Evolutionary conservation across 768 basidiomycete genomes (phyloP), one percentile per base, ranked within the genome.

Genomic region (Leccinum boreale): DNA sequence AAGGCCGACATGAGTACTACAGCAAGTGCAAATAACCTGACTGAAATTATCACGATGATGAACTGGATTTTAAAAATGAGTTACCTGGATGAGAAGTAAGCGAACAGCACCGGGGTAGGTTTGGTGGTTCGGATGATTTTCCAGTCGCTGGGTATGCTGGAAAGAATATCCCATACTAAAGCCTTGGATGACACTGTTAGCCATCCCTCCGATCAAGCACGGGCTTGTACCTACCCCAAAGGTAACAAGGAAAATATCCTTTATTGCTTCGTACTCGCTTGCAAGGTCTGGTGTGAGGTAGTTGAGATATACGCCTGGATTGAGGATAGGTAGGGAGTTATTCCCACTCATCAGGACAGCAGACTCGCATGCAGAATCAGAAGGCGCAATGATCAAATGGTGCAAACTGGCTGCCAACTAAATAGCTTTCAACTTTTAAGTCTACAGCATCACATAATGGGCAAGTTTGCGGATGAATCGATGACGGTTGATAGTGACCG

Each of bases 161-260:
- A 67, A 31, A 70, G 61, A 10, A 68, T 67, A 24, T 69, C 67
- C 65, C 69, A 70, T 21, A 52, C 7, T 14, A 70, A 58, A 51
- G 67, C 65, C 67, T 69, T 36, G 29, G n/a, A 9, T 2, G 45
- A 19, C 17, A 19, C 36, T 12, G 21, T 67, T 52, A 62, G 45
- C 46, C 44, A 17, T 55, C 28, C 19, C 33, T 39, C 9, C 10
- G 10, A n/a, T 6, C 8, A 50, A 19, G 14, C 5, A 35, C 1
- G 10, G 12, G 5, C 0, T 19, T 17, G n/a, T 33, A 51, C 23
- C 15, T 60, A 70, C 67, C 55, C 69, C 69, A 17, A 68, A 45
- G 15, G 64, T 64, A 8, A 55, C 64, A 36, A 68, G 39, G 48
- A 33, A 58, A 19, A 66, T 9, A 52, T 70, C 21, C 52, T 62